phyloP scores from a whole-genome alignment of 768 basidiomycete species.

The Phylloporus arenicola region DNA sequence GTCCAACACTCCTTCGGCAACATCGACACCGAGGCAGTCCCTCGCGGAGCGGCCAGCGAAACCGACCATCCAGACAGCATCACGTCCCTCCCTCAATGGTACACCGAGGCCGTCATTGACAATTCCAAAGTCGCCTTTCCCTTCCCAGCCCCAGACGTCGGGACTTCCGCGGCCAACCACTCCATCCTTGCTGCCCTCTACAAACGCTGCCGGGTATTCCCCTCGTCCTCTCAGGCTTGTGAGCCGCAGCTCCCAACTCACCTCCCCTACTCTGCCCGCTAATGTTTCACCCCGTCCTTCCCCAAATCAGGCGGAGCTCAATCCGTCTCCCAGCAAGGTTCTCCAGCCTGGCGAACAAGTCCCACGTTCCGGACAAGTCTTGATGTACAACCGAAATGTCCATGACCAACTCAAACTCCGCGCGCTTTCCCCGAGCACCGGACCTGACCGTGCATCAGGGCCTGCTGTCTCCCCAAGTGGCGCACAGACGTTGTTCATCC shows the following conservation, averaged over 20 bases:
- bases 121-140: slow-evolving; percentile 23
- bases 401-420: slow-evolving; percentile 29
- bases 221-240: slow-evolving; percentile 26
- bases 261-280: background rate
- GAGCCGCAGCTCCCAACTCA: slow-evolving; percentile 14
- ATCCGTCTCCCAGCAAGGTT: slow-evolving; percentile 6
- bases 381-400: slow-evolving; percentile 32
- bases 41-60: slow-evolving; percentile 6
- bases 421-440: slow-evolving; percentile 11
- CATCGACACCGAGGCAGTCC: slow-evolving; percentile 10
- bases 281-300: background rate
- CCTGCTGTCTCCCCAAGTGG: slow-evolving; percentile 16
- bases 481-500: slow-evolving; percentile 18
- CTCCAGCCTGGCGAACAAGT: slow-evolving; percentile 22
- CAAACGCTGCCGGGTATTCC: slow-evolving; percentile 8
- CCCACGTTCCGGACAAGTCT: slow-evolving; percentile 22
- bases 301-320: slow-evolving; percentile 8
- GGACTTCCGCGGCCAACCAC: slow-evolving; percentile 20
- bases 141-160: slow-evolving; percentile 9
- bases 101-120: slow-evolving; percentile 23
- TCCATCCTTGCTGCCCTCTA: slow-evolving; percentile 5
- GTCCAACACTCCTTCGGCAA: slow-evolving; percentile 9
- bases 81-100: slow-evolving; percentile 16
- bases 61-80: slow-evolving; percentile 4
- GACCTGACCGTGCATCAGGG: slow-evolving; percentile 2